Base-by-base conservation (phyloP, 495 filamentous ascomycete species). In the Talaromyces thailandensis region DNA sequence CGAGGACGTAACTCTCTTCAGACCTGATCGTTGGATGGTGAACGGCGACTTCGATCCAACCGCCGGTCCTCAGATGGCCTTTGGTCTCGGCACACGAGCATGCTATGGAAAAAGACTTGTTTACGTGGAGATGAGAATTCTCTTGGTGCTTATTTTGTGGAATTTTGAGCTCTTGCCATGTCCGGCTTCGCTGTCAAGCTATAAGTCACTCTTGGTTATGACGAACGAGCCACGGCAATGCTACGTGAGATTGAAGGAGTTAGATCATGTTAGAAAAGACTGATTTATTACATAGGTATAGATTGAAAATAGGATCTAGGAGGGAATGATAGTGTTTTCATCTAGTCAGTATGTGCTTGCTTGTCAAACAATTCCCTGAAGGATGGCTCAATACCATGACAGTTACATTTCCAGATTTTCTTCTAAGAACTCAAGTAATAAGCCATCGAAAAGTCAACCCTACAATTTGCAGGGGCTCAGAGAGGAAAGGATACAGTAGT, bases 61-160 rank as follows among this genome's bases (percentile, higher is more conserved):
- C 8, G 67, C 68, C 3, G 72, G 69, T 2, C 76, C 75, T 4
- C 52, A 58, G 52, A 23, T 76, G 32, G 61, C 63, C 2, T 78
- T 76, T 52, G 64, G 69, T 1, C 26, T 70, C 1, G 75, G 75
- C 2, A 59, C 66, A 0, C 45, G 76, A 16, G 67, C 62, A 5
- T 79, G 76, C 59, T 79, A 66, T n/a, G 74, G 75, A 2, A 65
- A 66, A 31, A 59, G 52, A 58, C 48, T 75, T 45, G 75, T 71
- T 6, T 65, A 70, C 48, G 55, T 74, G 5, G 69, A 77, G 64
- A 56, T 75, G 52, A 55, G 67, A 8, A 66, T 71, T 9, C 58
- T 75, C 16, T 31, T 76, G 3, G 66, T 69, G 1, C 29, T 76
- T 48, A 32, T 76, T 12, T 40, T 79, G 9, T 78, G 73, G 75